Percentiles rank a stretch among this genome's conserved stretches.
These are phyloP conservation scores for Kazachstania viticola DNA, from an alignment of 805 yeast genomes.

Conservation along the genomic window DNA sequence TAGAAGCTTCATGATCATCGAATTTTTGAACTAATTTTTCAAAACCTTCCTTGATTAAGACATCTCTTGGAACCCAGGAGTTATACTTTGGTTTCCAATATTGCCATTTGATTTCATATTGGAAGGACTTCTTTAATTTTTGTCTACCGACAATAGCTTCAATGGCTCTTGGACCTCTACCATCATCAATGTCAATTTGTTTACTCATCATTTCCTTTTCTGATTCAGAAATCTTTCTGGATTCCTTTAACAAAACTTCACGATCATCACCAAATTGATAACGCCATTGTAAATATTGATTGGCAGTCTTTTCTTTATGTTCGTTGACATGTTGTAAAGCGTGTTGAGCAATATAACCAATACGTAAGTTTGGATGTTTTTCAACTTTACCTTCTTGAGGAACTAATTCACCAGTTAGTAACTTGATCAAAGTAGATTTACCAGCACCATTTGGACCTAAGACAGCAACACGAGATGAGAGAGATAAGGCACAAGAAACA, in stretches of 20 bases:
- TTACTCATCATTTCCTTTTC: slow-evolving; percentile 63
- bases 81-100: slow-evolving; percentile 86
- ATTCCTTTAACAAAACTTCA: slow-evolving; percentile 87
- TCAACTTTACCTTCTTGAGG: slow-evolving; percentile 86
- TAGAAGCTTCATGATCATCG: slow-evolving; percentile 97
- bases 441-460: slow-evolving; percentile 99
- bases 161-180: slow-evolving; percentile 74
- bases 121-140: slow-evolving; percentile 91
- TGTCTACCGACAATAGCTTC: slow-evolving; percentile 97
- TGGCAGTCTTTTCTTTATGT: slow-evolving; percentile 96
- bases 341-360: slow-evolving; percentile 97
- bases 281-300: slow-evolving; percentile 97
- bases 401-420: slow-evolving; percentile 82
- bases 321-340: slow-evolving; percentile 95
- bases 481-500: slow-evolving; percentile 82
- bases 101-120: slow-evolving; percentile 93
- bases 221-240: slow-evolving; percentile 72
- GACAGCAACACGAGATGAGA: slow-evolving; percentile 94
- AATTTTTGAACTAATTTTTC: slow-evolving; percentile 88
- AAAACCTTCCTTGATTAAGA: slow-evolving; percentile 71
- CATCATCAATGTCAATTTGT: slow-evolving; percentile 72
- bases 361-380: slow-evolving; percentile 95
- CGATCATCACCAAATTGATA: slow-evolving; percentile 96
- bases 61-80: slow-evolving; percentile 85
- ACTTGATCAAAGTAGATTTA: slow-evolving; percentile 87